Evolutionary conservation across 2,329 filamentous ascomycete species (phyloP).

Genomic region (Atkinsonella texensis): DNA sequence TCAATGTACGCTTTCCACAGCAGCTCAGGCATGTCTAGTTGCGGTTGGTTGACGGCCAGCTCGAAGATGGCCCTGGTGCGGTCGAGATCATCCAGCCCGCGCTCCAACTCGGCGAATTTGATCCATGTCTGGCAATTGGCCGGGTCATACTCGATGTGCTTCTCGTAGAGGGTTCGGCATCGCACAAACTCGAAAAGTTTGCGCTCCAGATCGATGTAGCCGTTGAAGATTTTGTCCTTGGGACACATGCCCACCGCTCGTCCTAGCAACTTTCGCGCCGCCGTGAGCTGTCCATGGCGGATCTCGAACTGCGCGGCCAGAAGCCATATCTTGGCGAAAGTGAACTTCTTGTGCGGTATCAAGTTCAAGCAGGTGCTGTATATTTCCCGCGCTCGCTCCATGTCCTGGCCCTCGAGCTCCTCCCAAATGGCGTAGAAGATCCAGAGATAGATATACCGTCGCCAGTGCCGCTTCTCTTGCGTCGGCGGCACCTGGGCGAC

Average conservation of each 20-base stretch:
- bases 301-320: constrained; percentile 90
- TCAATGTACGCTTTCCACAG: constrained; percentile 98
- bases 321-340: constrained; percentile 93
- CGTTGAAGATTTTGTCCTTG: constrained; percentile 89
- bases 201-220: constrained; percentile 85
- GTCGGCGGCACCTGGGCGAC: constrained; percentile 93
- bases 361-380: constrained; percentile 80
- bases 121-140: constrained; percentile 93
- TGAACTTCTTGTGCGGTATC: constrained; percentile 93
- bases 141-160: constrained; percentile 85
- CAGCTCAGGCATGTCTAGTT: constrained; percentile 92
- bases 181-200: constrained; percentile 90
- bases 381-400: constrained; percentile 71
- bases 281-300: constrained; percentile 67
- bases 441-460: constrained; percentile 95
- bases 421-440: constrained; percentile 96
- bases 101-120: constrained; percentile 86
- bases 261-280: constrained; percentile 79
- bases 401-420: constrained; percentile 72
- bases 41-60: constrained; percentile 68
- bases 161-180: constrained; percentile 84
- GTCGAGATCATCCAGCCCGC: constrained; percentile 79
- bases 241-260: constrained; percentile 88
- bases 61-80: constrained; percentile 86
- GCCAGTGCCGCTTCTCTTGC: constrained; percentile 94